Evolutionary conservation across 2,329 filamentous ascomycete species (phyloP), one percentile per base, ranked within the genome.

Genomic region (Xylariaceae sp.): DNA sequence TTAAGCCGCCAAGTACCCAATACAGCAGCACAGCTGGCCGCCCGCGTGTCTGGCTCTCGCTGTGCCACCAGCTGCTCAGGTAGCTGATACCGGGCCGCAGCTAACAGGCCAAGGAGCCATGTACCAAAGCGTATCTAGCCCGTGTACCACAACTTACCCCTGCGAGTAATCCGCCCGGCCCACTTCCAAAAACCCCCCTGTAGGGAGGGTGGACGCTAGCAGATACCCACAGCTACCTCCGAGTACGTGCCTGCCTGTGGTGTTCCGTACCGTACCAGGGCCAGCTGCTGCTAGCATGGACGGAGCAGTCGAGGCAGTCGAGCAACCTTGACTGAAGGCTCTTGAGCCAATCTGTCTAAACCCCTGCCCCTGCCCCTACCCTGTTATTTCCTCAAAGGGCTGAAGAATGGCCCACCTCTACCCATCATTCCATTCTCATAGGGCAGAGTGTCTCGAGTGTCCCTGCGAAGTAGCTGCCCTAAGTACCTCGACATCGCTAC

Each of bases 341-440:
- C 23, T 30, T 30, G 37, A 41, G 37, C 37, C 37, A 41, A 60
- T 58, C 53, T 60, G 53, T 45, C 13, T 6, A 15, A 45, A 13
- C 13, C 41, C 41, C 37, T 13, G 15, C 47, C 47, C 15, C 15
- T 18, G 47, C 7, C 51, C 48, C 30, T 54, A 57, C 57, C 58
- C 54, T 57, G 61, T 39, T 30, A 55, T 56, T 39, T 51, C 50
- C 58, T 60, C 52, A 61, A 60, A 64, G 62, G 62, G 62, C 62
- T 64, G 62, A 64, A 58, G 55, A 61, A 56, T 18, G 48, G 48
- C 48, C 59, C 60, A 58, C 51, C 37, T 10, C n/a, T 39, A 39
- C 55, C 59, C 50, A 56, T 55, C 49, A 56, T 54, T 23, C 48
- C 55, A 51, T 57, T 44, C 57, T 41, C 61, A 64, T 64, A 64